Conservation (phyloP, 345 rosid genomes). For the sweet orange (Citrus sinensis) region DVS_A1.0 CM039161.1:2973501-2974000, state of each 20-base stretch:
- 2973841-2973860: background rate
- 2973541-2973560: background rate
- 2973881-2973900: background rate
- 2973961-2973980: background rate
- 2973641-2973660: slow-evolving; percentile 56
- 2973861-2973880: background rate
- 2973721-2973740: slow-evolving; percentile 44
- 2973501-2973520: background rate
- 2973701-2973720: slow-evolving; percentile 47
- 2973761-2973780: background rate
- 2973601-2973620: slow-evolving; percentile 1
- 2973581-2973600: background rate
- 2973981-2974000: slow-evolving; percentile 13
- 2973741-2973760: slow-evolving; percentile 29
- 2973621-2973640: slow-evolving; percentile 43
- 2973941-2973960: background rate
- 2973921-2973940: background rate
- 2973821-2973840: background rate
- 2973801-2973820: background rate
- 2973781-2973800: background rate
- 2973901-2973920: background rate
- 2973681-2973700: slow-evolving; percentile 51
- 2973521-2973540: background rate
- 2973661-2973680: slow-evolving; percentile 57
- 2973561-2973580: background rate